Percentiles rank a stretch among this genome's conserved stretches.
Conservation (phyloP, 2,329 filamentous ascomycete genomes). For the Trichothecium roseum region DNA sequence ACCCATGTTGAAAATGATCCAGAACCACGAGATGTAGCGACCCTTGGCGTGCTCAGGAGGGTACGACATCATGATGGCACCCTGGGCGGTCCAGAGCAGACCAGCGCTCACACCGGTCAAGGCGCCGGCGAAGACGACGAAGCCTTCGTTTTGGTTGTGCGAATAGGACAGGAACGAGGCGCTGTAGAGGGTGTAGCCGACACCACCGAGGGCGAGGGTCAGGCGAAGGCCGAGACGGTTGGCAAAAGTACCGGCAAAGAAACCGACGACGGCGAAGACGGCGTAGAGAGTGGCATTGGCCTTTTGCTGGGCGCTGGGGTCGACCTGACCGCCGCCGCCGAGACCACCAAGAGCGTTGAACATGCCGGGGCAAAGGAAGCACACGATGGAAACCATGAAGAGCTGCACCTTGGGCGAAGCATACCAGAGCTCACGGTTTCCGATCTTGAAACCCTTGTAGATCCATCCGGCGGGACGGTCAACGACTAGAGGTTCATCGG, state of each 20-base stretch:
- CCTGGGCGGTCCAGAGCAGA: constrained; percentile 73
- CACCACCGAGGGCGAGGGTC: constrained; percentile 60
- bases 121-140: constrained; percentile 67
- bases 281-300: constrained; percentile 59
- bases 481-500: neutral
- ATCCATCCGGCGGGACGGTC: constrained; percentile 8
- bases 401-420: constrained; percentile 66
- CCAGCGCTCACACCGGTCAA: constrained; percentile 71
- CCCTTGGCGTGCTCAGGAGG: constrained; percentile 74
- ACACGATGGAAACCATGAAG: constrained; percentile 48
- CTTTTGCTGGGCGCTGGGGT: constrained; percentile 45
- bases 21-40: constrained; percentile 82
- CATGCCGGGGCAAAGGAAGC: constrained; percentile 59
- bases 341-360: constrained; percentile 55
- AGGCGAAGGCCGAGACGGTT: constrained; percentile 63
- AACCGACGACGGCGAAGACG: constrained; percentile 57
- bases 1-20: constrained; percentile 91
- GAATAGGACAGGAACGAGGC: constrained; percentile 8
- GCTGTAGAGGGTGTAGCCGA: constrained; percentile 65
- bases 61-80: constrained; percentile 84
- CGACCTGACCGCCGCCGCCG: constrained; percentile 43
- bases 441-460: constrained; percentile 34
- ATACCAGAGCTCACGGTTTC: constrained; percentile 51
- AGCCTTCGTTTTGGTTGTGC: constrained; percentile 21
- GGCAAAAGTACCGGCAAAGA: constrained; percentile 67